These are phyloP conservation scores for Mortierella sp. DNA, from an alignment of 371 early-diverging fungal genomes.

Conservation along the genomic window DNA sequence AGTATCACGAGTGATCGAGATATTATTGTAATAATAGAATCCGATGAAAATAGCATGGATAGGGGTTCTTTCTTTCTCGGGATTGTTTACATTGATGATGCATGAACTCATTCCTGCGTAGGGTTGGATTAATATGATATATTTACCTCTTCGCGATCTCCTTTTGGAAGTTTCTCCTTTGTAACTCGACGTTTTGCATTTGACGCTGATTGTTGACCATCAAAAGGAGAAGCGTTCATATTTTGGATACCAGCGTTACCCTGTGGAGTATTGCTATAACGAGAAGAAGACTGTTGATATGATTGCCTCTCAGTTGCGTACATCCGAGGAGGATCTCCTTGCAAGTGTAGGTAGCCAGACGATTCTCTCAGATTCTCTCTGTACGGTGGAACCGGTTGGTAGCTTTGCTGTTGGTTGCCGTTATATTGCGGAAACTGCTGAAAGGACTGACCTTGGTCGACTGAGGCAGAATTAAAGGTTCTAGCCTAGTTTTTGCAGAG, in stretches of 20 bases:
- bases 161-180: conserved; percentile 39
- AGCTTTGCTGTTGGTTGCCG: conserved; percentile 6
- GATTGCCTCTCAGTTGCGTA: neutral
- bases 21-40: conserved; percentile 4
- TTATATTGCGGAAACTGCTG: conserved; percentile 14
- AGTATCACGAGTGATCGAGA: neutral
- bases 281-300: neutral
- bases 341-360: neutral
- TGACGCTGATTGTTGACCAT: neutral
- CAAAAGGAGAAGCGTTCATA: neutral
- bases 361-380: neutral
- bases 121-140: neutral
- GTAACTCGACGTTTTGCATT: conserved; percentile 24
- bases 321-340: neutral
- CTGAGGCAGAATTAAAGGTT: neutral
- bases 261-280: neutral
- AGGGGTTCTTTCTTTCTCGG: neutral
- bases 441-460: conserved; percentile 10
- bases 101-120: neutral
- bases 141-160: conserved; percentile 53
- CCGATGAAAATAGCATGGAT: neutral
- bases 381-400: neutral
- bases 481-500: neutral
- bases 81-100: neutral
- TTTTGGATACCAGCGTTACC: neutral